Evolutionary conservation across 2,329 filamentous ascomycete species (phyloP), one percentile per base, ranked within the genome.

Genomic region (Cercospora berteroae): DNA sequence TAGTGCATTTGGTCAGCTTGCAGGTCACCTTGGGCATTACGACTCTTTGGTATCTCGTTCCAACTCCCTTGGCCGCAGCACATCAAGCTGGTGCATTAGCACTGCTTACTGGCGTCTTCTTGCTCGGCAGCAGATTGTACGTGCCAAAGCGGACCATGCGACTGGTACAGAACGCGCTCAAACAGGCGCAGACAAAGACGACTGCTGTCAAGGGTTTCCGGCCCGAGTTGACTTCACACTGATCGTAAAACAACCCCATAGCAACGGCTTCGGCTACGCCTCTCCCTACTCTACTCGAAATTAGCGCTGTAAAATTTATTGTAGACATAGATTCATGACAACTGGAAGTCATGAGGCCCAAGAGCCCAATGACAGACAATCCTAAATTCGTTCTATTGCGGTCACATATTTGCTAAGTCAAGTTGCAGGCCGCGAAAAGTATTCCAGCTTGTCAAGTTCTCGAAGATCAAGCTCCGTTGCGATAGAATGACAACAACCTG

Each of bases 21-120:
- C 95, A 99, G 81, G 94, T 93, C 27, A 84, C 88, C 0, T 86
- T 99, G 5, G 95, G 95, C 25, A 97, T 99, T 78, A 88, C 86
- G 70, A 99, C 95, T 0, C 84, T 99, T 68, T 89, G 97, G 74
- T 98, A 97, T 82, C 89, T 99, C 78, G 94, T 99, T 0, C 95
- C 96, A 4, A 90, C 90, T 2, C 90, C 90, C 69, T 83, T 99
- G 9, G 95, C 94, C 0, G 93, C 94, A 3, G 89, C 92, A 7
- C 95, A 99, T 79, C 95, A 99, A 81, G 95, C 95, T 1, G 94
- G 95, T 44, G 92, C 90, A 67, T 81, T 99, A 72, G 92, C 92
- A 2, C 83, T 99, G 20, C 81, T 99, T 68, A 96, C 92, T 0
- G 93, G 92, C 55, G 90, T 90, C 0, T 82, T 97, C 23, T 85